A percentile compares a stretch with the other conserved stretches of the same genome.
phyloP scores from a whole-genome alignment of 139 green algal genomes.

The Desmodesmus armatus region DNA sequence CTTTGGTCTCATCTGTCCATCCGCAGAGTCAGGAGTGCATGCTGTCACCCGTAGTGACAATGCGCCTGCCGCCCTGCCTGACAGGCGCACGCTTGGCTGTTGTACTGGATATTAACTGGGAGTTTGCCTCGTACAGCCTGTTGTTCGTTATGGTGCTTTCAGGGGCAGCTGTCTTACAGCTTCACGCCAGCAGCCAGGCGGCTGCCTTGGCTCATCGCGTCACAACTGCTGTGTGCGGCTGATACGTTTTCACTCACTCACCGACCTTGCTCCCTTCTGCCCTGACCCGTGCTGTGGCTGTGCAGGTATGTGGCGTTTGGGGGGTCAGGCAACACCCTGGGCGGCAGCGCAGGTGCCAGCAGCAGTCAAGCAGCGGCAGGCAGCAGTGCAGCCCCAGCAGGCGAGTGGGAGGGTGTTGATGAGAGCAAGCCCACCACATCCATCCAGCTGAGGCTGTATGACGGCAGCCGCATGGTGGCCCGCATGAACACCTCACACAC shows the following conservation, averaged over 20 bases:
- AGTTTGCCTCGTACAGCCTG: too few species aligned
- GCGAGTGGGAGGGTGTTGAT: constrained; percentile 83
- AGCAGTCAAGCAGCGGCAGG: constrained; percentile 28
- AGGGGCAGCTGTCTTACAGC: too few species aligned
- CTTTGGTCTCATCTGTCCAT: too few species aligned
- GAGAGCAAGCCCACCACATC: constrained; percentile 80
- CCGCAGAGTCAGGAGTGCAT: too few species aligned
- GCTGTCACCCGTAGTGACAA: too few species aligned
- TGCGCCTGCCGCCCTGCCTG: too few species aligned
- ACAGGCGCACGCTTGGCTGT: too few species aligned
- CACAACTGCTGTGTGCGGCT: background rate
- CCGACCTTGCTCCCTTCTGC: background rate
- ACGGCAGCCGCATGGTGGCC: constrained; percentile 84
- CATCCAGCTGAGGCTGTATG: constrained; percentile 87
- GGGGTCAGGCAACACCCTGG: constrained; percentile 72
- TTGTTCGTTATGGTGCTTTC: too few species aligned
- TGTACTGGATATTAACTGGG: too few species aligned
- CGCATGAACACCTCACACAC: constrained; percentile 89
- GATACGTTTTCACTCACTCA: too few species aligned
- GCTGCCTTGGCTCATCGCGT: too few species aligned
- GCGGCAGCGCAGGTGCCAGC: constrained; percentile 12
- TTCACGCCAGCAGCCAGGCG: too few species aligned
- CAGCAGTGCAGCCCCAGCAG: constrained; percentile 20
- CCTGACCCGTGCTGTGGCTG: background rate
- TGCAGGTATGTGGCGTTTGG: constrained; percentile 74